Evolutionary conservation across 2,329 filamentous ascomycete genomes (phyloP).

Genomic region (Colletotrichum limetticola): DNA sequence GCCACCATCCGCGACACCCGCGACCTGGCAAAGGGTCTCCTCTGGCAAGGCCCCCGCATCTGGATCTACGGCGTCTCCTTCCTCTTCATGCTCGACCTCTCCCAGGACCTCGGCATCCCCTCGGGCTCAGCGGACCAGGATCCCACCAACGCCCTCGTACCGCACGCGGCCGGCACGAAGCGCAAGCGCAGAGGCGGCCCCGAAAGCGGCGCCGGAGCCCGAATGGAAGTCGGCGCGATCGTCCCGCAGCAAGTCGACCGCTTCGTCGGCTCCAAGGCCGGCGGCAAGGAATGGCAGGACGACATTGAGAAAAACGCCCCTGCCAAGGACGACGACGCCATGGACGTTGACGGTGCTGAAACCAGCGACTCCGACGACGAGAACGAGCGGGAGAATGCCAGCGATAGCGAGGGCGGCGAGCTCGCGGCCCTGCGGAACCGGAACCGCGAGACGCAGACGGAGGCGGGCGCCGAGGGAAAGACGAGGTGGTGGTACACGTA

Average conservation of each 20-base stretch:
- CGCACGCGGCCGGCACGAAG: conserved; percentile 53
- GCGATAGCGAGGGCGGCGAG: conserved; percentile 44
- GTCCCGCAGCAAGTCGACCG: conserved; percentile 53
- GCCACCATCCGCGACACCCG: conserved; percentile 77
- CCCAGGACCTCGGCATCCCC: conserved; percentile 69
- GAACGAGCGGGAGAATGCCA: conserved; percentile 46
- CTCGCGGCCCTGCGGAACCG: conserved; percentile 47
- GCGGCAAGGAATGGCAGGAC: conserved; percentile 47
- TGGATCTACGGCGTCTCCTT: conserved; percentile 92
- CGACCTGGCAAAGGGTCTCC: conserved; percentile 83
- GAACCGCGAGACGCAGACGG: conserved; percentile 35
- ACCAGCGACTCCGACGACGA: conserved; percentile 48
- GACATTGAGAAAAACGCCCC: conserved; percentile 42
- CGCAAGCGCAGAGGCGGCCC: conserved; percentile 60
- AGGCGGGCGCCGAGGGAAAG: conserved; percentile 38
- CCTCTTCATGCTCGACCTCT: conserved; percentile 92
- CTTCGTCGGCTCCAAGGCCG: conserved; percentile 45
- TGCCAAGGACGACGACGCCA: conserved; percentile 48
- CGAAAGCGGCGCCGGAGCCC: conserved; percentile 63
- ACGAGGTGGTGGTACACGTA: conserved; percentile 80
- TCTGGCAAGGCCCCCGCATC: conserved; percentile 83
- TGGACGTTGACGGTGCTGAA: conserved; percentile 39
- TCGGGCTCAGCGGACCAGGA: conserved; percentile 36
- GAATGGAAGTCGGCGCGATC: conserved; percentile 59
- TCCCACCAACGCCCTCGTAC: conserved; percentile 36